Evolutionary conservation across 75 land plant species (phyloP).

Genomic region (Sequoiadendron giganteum): DNA sequence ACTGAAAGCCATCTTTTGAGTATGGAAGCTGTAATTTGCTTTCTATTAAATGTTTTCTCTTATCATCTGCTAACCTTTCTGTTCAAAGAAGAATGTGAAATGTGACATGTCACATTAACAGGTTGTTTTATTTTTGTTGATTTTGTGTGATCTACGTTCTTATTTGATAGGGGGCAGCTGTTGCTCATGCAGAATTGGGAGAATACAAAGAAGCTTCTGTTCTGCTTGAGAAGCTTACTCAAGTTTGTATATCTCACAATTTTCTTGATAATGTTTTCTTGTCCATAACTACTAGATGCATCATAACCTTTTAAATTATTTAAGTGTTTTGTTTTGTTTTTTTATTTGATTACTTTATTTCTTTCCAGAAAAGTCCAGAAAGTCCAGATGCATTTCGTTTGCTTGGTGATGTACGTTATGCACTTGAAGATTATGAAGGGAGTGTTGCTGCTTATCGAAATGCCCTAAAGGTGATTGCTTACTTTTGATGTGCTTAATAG

Average conservation of each 20-base stretch:
- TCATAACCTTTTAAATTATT: neutral
- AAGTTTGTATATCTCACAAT: constrained; percentile 24
- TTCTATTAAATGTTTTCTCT: neutral
- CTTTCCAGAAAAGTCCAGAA: constrained; percentile 48
- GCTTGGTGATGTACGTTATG: constrained; percentile 84
- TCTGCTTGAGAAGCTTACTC: constrained; percentile 64
- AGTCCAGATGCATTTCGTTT: constrained; percentile 72
- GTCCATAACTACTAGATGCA: neutral
- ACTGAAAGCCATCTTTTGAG: neutral
- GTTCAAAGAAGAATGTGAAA: neutral
- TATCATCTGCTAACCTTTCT: neutral
- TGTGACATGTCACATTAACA: neutral
- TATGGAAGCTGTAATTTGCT: neutral
- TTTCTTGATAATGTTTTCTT: neutral
- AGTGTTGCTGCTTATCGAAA: constrained; percentile 71
- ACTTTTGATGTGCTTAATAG: neutral
- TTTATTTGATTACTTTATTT: neutral
- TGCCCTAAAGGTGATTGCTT: constrained; percentile 46
- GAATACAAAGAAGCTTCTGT: constrained; percentile 60
- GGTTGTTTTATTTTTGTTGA: neutral
- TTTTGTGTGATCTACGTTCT: neutral
- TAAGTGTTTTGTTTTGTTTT: neutral
- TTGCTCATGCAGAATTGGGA: constrained; percentile 73
- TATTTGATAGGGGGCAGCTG: constrained; percentile 74
- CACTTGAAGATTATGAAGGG: constrained; percentile 66